Evolutionary conservation across 768 basidiomycete species (phyloP), one percentile per base, ranked within the genome.

Genomic region (Ramaria rubella): DNA sequence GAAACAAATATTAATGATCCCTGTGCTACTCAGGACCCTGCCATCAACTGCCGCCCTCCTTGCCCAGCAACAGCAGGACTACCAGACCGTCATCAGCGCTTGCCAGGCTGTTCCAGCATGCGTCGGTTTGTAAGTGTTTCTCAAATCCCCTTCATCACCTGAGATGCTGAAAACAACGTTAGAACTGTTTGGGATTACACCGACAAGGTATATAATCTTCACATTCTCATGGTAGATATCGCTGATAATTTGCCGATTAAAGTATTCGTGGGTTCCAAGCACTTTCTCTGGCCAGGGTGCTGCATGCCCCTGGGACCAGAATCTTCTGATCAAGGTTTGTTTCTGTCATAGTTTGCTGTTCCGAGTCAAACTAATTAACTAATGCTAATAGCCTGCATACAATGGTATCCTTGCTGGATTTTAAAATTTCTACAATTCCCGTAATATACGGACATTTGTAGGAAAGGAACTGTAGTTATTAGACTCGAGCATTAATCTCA

Each of bases 21-120:
- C 3, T 48, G 23, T 4, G 12, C 24, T 21, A 8, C 23, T 42
- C 15, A 81, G 83, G 73, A 73, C 73, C 7, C 69, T 80, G 11
- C 83, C 82, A 14, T 74, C 70, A 12, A 81, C 80, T 2, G 60
- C 66, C 7, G 76, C 75, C 1, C 69, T 77, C 31, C 71, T 80
- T 30, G 71, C 68, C 29, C 81, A 83, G 63, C 82, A 86, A 77
- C 64, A 54, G 43, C 70, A 68, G 58, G 83, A 86, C 64, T 86
- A 83, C 61, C 68, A 76, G 66, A 75, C 72, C 26, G 77, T 84
- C 43, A 73, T 85, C 52, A 58, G 67, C n/a, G 78, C 81, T 12
- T 86, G 84, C 64, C 73, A 75, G 59, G 70, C 58, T 36, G 67
- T 73, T 51, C 26, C 62, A 9, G 60, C 64, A 26, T 74, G 73